Percentiles rank a stretch among this genome's conserved stretches.
Conservation (phyloP, 2,329 filamentous ascomycete species). For the Sporothrix schenckii region DNA sequence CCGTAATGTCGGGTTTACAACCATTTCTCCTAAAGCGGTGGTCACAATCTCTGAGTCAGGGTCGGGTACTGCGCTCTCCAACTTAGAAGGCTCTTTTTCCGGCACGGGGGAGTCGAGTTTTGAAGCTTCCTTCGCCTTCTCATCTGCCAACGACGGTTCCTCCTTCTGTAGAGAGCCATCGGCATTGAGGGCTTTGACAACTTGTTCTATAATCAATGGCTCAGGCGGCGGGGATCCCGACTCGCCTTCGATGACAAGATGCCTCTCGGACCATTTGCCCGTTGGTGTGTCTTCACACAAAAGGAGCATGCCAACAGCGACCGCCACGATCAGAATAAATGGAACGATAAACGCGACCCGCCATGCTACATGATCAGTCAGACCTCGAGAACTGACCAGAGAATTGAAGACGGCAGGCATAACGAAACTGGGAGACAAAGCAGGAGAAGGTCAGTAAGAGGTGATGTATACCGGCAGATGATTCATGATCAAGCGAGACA, state of each 20-base stretch:
- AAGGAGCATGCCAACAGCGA: conserved; percentile 11
- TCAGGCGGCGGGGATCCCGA: conserved; percentile 50
- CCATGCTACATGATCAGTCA: conserved; percentile 19
- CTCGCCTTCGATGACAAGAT: conserved; percentile 38
- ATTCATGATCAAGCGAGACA: conserved; percentile 38
- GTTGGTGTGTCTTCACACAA: conserved; percentile 67
- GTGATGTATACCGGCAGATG: too few species aligned
- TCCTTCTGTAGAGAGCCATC: neutral
- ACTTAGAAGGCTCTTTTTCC: neutral
- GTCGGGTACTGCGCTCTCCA: too few species aligned
- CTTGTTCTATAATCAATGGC: conserved; percentile 55
- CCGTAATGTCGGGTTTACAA: neutral
- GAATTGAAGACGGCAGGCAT: conserved; percentile 85
- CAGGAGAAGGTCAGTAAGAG: too few species aligned
- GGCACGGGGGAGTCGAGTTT: neutral
- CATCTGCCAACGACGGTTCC: neutral
- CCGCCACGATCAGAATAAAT: neutral
- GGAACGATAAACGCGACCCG: conserved; percentile 27
- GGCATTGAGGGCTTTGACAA: neutral
- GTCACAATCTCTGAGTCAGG: neutral
- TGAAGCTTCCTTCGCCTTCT: neutral
- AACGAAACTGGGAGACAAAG: conserved; percentile 42
- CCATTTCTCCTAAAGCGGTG: neutral
- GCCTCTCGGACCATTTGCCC: conserved; percentile 77
- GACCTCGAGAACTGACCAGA: neutral